Base-by-base conservation (phyloP, 1,284 basidiomycete genomes). In the Uromyces viciae-fabae region DNA sequence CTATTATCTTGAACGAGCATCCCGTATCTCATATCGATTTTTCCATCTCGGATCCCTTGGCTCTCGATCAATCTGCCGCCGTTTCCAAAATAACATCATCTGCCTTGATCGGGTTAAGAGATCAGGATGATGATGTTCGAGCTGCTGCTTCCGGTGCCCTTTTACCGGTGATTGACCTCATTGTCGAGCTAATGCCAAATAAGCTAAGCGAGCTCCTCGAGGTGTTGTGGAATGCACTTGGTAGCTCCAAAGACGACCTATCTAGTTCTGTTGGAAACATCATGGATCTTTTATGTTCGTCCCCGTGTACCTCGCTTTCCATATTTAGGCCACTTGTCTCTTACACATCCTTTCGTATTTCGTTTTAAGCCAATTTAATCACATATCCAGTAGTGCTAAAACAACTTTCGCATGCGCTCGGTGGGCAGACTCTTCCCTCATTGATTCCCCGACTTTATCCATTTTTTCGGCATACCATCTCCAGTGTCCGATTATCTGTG, bases 391-490 rank as follows among this genome's bases (percentile, higher is more conserved):
- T 90, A 85, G 93, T 95, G 17, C 93, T 96, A 56, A 87, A 89
- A 42, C 90, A 94, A 54, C 89, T 96, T 3, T 91, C 90, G 0
- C 71, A 52, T 73, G 88, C 91, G 69, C 87, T 87, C 25, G 86
- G 90, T 82, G 91, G 91, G n/a, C 88, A 91, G 82, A 91, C 93
- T 7, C 89, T 98, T 46, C 89, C 91, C 17, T 89, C 89, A 0
- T 90, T 98, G 69, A 93, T 97, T 19, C 92, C 94, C 1, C 93
- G 92, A 0, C 88, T 98, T 22, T 99, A 94, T 87, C 94, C 95
- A 2, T 99, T 97, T 89, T 96, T 99, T 88, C 92, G 97, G 15
- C 97, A 99, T 86, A 97, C 96, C 0, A 99, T 99, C 84, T 88
- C 93, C 0, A 92, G 92, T 82, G 97, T 99, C 75, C 94, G 97